Conservation (phyloP, 2,329 filamentous ascomycete species). For the Colletotrichum salicis region DNA sequence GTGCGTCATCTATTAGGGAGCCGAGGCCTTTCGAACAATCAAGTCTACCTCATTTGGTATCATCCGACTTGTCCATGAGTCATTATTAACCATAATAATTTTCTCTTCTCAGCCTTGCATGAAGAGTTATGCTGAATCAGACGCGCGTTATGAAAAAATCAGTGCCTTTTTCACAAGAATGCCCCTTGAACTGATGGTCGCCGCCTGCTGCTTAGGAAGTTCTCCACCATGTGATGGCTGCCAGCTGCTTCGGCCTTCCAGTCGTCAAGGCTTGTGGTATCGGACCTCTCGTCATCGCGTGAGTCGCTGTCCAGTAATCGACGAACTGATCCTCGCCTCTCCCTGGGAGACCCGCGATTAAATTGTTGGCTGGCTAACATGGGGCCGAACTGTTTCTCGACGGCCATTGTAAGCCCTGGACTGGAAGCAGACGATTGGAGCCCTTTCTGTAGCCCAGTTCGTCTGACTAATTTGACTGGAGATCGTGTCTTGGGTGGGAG, state of each 20-base stretch:
- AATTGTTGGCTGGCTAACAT: not conserved
- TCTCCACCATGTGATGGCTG: conserved; percentile 64
- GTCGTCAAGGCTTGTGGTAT: conserved; percentile 13
- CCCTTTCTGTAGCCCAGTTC: not conserved
- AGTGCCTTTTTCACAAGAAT: conserved; percentile 41
- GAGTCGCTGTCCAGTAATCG: conserved; percentile 11
- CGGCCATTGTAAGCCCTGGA: conserved; percentile 13
- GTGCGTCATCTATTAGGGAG: conserved; percentile 20
- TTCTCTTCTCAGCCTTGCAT: not conserved
- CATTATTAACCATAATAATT: not conserved
- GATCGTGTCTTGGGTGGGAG: conserved; percentile 10
- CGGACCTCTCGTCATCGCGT: not conserved
- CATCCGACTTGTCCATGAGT: not conserved
- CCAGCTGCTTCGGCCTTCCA: conserved; percentile 51
- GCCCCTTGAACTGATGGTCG: conserved; percentile 52
- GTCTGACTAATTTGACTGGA: conserved; percentile 26
- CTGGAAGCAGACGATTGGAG: conserved; percentile 22
- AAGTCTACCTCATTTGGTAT: not conserved
- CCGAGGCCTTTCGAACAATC: not conserved
- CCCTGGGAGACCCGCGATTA: conserved; percentile 1
- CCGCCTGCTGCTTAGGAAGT: conserved; percentile 62
- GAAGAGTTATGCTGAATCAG: not conserved
- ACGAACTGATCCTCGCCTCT: not conserved
- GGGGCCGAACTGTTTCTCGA: conserved; percentile 17
- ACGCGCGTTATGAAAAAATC: too few relatives aligned